These are phyloP conservation scores for Monilinia fructicola DNA, from an alignment of 2,329 filamentous ascomycete genomes.

Conservation along the genomic window DNA sequence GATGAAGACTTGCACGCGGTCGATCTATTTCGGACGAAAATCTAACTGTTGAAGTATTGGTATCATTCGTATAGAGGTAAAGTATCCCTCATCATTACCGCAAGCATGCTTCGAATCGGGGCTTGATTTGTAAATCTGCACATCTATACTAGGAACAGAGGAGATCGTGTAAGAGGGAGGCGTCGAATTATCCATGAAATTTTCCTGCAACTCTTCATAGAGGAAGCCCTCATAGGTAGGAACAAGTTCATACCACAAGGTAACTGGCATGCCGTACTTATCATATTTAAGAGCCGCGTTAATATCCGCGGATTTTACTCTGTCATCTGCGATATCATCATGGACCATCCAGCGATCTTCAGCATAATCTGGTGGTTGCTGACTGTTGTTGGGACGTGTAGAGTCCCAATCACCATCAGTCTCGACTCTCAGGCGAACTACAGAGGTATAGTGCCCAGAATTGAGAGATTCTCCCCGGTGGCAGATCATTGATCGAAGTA, in stretches of 20 bases:
- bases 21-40: conserved; percentile 57
- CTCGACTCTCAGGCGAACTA: conserved; percentile 71
- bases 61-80: conserved; percentile 46
- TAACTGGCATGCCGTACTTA: conserved; percentile 70
- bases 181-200: conserved; percentile 37
- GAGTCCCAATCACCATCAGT: conserved; percentile 59
- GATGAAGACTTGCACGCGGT: conserved; percentile 48
- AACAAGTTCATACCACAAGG: conserved; percentile 92
- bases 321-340: conserved; percentile 74
- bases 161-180: conserved; percentile 56
- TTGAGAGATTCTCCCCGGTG: conserved; percentile 83
- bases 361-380: conserved; percentile 63
- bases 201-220: conserved; percentile 35
- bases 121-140: conserved; percentile 26
- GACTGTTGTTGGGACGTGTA: conserved; percentile 46
- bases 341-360: conserved; percentile 85
- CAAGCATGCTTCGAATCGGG: conserved; percentile 6
- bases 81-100: conserved; percentile 36
- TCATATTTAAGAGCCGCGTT: conserved; percentile 71
- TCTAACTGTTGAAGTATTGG: conserved; percentile 48
- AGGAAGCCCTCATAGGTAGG: conserved; percentile 66
- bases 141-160: conserved; percentile 43
- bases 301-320: conserved; percentile 70
- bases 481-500: conserved; percentile 87
- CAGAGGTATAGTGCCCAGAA: conserved; percentile 87